Evolutionary conservation across 2,329 filamentous ascomycete species (phyloP), one percentile per base, ranked within the genome.

Genomic region (Xylariaceae sp.): DNA sequence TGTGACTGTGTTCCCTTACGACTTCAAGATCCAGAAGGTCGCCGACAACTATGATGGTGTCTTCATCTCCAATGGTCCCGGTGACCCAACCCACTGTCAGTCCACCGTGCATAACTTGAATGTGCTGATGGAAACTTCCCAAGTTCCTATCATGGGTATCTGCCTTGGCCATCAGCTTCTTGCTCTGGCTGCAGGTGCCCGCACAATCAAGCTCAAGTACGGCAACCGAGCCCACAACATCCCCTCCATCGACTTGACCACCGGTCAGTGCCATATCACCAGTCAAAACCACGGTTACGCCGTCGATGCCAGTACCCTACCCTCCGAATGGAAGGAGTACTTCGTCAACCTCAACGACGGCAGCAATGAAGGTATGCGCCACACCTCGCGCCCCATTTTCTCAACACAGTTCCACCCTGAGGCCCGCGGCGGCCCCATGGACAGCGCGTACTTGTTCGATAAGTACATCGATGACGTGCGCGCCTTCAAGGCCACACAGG

Each of bases 171-270:
- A 98, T 72, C 93, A 98, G 77, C 83, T 98, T 42, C 78, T 98
- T 47, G 92, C 91, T 54, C 80, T 96, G 57, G 90, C 93, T 39
- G 79, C 86, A 48, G 93, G 93, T 53, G 93, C 88, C 44, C 79
- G 82, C 60, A 97, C 93, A 51, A 85, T 94, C 73, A 97, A 97
- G 81, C 82, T 98, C 71, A 97, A 97, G 81, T 98, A 96, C 69
- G 93, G 93, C 64, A 98, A 98, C 80, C 87, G 93, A 58, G 93
- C 91, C 16, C 93, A 97, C 78, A 98, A 98, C 77, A 97, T 97
- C 61, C 93, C 93, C 7, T 90, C 91, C 49, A 76, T 97, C 47
- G 92, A 97, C 66, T 76, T 96, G 67, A 95, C 88, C 50, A 97
- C 92, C 29, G 92, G 93, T 47, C 89, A 92, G 69, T 97, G 93